phyloP scores from a whole-genome alignment of 2,329 filamentous ascomycete genomes.

The Amylocarpus encephaloides region DNA sequence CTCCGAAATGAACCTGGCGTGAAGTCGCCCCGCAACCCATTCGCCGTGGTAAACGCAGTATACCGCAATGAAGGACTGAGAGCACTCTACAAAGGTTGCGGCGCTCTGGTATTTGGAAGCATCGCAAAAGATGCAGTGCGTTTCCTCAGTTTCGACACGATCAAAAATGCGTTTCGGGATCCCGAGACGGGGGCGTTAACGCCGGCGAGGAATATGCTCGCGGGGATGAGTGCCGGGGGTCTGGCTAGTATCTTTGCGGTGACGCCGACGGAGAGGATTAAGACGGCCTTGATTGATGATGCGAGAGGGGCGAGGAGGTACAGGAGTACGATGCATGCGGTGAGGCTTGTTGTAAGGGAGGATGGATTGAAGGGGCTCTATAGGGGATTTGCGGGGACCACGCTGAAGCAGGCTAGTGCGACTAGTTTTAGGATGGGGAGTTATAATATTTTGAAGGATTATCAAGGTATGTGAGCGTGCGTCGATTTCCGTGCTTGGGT shows the following conservation, averaged over 20 bases:
- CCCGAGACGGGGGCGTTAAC: conserved; percentile 48
- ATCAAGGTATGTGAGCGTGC: conserved; percentile 9
- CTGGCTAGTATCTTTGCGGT: conserved; percentile 58
- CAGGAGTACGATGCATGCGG: conserved; percentile 30
- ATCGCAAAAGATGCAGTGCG: conserved; percentile 60
- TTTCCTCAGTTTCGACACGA: conserved; percentile 60
- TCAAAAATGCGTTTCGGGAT: conserved; percentile 51
- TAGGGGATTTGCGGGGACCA: conserved; percentile 39
- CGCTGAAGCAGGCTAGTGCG: conserved; percentile 42
- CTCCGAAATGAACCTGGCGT: conserved; percentile 37
- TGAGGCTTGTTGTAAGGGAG: conserved; percentile 33
- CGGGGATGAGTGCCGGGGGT: conserved; percentile 58
- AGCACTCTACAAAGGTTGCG: conserved; percentile 39
- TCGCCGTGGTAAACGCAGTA: conserved; percentile 48
- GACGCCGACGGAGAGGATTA: conserved; percentile 62
- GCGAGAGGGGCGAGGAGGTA: conserved; percentile 22
- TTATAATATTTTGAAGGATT: conserved; percentile 44
- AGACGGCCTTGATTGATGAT: conserved; percentile 49
- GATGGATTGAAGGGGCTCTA: conserved; percentile 40
- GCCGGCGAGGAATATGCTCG: conserved; percentile 49
- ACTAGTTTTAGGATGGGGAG: conserved; percentile 43
- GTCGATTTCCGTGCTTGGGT: too few relatives aligned
- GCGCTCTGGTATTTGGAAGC: conserved; percentile 17
- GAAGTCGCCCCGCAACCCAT: conserved; percentile 48
- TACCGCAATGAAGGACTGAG: conserved; percentile 49